A percentile compares a stretch with the other conserved stretches of the same genome.
Evolutionary conservation across 495 filamentous ascomycete species (phyloP).

Genomic region (Neurospora terricola): DNA sequence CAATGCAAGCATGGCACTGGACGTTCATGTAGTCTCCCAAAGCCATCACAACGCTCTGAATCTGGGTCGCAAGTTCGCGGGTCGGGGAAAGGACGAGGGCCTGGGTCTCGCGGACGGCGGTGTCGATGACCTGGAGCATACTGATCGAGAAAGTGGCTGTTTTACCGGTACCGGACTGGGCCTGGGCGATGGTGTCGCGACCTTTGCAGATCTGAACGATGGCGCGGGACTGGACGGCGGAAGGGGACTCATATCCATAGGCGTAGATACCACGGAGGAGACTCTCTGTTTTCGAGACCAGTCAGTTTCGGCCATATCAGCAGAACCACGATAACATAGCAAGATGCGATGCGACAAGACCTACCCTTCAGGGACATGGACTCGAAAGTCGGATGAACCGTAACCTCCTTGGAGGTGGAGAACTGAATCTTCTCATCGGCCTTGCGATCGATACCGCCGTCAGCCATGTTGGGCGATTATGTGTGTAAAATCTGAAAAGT

Average conservation of each 20-base stretch:
- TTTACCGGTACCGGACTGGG: conserved; percentile 99
- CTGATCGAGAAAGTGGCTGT: conserved; percentile 99
- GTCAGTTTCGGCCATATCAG: background rate
- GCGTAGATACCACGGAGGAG: conserved; percentile 96
- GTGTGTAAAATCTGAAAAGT: conserved; percentile 18
- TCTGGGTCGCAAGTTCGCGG: conserved; percentile 95
- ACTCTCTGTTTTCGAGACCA: conserved; percentile 47
- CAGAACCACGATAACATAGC: background rate
- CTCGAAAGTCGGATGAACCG: conserved; percentile 57
- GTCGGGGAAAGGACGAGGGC: conserved; percentile 93
- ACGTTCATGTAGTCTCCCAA: conserved; percentile 99
- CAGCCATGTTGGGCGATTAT: conserved; percentile 54
- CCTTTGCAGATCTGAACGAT: conserved; percentile 99
- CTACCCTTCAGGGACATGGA: conserved; percentile 58
- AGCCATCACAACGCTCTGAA: conserved; percentile 96
- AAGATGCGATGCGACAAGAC: background rate
- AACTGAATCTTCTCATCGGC: conserved; percentile 97
- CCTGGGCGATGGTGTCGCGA: conserved; percentile 95
- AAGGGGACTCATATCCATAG: conserved; percentile 96
- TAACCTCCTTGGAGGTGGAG: conserved; percentile 93
- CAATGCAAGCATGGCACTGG: conserved; percentile 98
- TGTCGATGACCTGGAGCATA: conserved; percentile 95
- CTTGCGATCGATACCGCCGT: conserved; percentile 76
- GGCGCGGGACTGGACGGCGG: conserved; percentile 91
- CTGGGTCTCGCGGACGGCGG: conserved; percentile 87